phyloP scores from a whole-genome alignment of 2,329 filamentous ascomycete genomes.

The Colletotrichum tanaceti region DNA sequence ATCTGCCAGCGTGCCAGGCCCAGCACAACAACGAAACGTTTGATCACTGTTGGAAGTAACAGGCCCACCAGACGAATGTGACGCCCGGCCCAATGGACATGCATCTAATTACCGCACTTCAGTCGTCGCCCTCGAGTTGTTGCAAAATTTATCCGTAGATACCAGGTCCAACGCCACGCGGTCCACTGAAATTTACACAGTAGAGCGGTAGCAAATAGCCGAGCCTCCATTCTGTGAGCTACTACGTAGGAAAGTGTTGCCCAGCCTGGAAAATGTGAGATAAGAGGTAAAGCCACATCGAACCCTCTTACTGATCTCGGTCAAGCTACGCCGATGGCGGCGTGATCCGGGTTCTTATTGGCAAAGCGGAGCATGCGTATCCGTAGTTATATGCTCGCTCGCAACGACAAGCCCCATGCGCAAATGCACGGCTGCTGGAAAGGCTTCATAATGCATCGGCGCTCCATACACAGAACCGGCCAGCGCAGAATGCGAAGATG shows the following conservation, averaged over 20 bases:
- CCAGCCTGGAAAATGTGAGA: slow-evolving; percentile 2
- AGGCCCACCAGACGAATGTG: neutral
- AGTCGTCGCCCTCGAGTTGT: neutral
- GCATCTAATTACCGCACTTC: neutral
- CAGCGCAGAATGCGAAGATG: neutral
- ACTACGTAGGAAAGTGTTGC: neutral
- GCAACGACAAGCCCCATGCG: slow-evolving; percentile 24
- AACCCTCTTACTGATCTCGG: neutral
- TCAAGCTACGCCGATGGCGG: slow-evolving; percentile 14
- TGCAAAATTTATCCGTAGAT: too few species aligned
- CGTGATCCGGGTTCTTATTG: neutral
- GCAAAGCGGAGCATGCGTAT: slow-evolving; percentile 27
- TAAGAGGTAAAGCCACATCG: slow-evolving; percentile 10
- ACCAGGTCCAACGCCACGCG: neutral
- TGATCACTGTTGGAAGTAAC: slow-evolving; percentile 11
- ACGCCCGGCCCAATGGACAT: neutral
- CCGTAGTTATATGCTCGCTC: slow-evolving; percentile 22
- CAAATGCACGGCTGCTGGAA: slow-evolving; percentile 25
- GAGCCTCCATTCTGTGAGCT: neutral
- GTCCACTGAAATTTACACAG: slow-evolving; percentile 21
- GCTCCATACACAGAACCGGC: neutral
- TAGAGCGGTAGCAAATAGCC: slow-evolving; percentile 1
- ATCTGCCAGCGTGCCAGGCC: too few species aligned
- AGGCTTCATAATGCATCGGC: slow-evolving; percentile 8
- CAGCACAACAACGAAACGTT: neutral